Conservation (phyloP, 1,139 yeast genomes). For the Scheffersomyces titani region DNA sequence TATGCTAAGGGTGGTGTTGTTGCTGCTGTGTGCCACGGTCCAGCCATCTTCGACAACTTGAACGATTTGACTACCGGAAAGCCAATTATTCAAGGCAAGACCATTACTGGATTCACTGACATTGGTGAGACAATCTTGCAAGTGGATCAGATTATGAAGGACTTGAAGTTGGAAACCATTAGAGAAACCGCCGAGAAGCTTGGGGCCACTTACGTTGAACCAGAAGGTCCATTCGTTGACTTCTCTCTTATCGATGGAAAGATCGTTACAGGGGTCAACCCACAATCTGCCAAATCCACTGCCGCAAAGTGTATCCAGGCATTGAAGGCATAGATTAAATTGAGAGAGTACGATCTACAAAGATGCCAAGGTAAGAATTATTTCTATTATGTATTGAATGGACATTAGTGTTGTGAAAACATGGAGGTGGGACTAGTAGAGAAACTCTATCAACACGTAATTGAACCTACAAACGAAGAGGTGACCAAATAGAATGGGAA, state of each 20-base stretch:
- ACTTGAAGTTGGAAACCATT: conserved; percentile 33
- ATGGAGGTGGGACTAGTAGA: background rate
- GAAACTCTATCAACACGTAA: too few relatives aligned
- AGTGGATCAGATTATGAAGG: conserved; percentile 34
- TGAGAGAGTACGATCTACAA: background rate
- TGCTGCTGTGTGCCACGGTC: conserved; percentile 70
- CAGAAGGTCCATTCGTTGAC: conserved; percentile 55
- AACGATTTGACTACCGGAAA: conserved; percentile 43
- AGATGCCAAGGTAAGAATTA: background rate
- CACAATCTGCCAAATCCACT: conserved; percentile 51
- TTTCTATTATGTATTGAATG: background rate
- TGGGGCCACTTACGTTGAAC: conserved; percentile 48
- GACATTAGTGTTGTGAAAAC: background rate
- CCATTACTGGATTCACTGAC: conserved; percentile 62
- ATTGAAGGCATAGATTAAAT: background rate
- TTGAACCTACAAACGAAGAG: background rate
- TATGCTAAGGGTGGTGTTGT: conserved; percentile 55
- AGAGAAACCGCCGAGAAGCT: conserved; percentile 32
- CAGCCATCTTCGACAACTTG: conserved; percentile 52
- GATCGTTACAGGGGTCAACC: conserved; percentile 63
- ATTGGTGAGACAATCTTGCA: conserved; percentile 49
- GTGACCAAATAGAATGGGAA: background rate
- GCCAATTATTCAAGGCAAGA: conserved; percentile 50
- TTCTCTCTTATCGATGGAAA: conserved; percentile 54
- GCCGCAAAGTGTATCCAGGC: conserved; percentile 34